These are phyloP conservation scores for Oidiodendron maius DNA, from an alignment of 495 filamentous ascomycete genomes.

Conservation along the genomic window DNA sequence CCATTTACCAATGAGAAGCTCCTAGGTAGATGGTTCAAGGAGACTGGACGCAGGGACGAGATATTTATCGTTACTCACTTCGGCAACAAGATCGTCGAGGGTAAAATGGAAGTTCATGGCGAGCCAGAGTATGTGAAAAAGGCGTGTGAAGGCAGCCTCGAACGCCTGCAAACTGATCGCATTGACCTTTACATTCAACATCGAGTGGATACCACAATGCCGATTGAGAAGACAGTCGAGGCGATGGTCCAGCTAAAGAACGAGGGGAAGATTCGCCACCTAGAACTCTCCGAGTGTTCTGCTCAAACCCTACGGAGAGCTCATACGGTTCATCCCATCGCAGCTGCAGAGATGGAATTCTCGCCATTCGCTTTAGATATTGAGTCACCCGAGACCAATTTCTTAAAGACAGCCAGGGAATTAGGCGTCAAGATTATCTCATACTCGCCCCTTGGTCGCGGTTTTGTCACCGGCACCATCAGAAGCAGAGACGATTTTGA, in stretches of 20 bases:
- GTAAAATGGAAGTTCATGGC: slow-evolving; percentile 16
- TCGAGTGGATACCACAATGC: slow-evolving; percentile 56
- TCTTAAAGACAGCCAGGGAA: slow-evolving; percentile 63
- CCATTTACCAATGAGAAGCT: slow-evolving; percentile 35
- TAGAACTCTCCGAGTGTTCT: slow-evolving; percentile 64
- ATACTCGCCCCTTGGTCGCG: slow-evolving; percentile 15
- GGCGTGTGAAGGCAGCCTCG: slow-evolving; percentile 32
- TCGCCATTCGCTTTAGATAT: slow-evolving; percentile 51
- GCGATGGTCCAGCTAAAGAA: slow-evolving; percentile 52
- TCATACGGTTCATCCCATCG: slow-evolving; percentile 58
- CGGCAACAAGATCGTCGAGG: slow-evolving; percentile 19
- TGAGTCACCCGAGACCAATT: slow-evolving; percentile 49
- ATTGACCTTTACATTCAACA: slow-evolving; percentile 76
- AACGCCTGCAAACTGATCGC: slow-evolving; percentile 35
- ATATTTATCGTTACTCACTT: slow-evolving; percentile 49
- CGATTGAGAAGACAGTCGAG: slow-evolving; percentile 39
- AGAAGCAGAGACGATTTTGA: slow-evolving; percentile 53
- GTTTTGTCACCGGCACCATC: slow-evolving; percentile 47
- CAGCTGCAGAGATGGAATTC: slow-evolving; percentile 66
- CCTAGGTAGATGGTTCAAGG: slow-evolving; percentile 39
- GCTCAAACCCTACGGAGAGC: slow-evolving; percentile 71
- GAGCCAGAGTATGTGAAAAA: slow-evolving; percentile 22
- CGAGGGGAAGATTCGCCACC: slow-evolving; percentile 72
- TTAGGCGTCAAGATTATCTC: slow-evolving; percentile 65
- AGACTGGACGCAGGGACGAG: slow-evolving; percentile 32